A percentile compares a stretch with the other conserved stretches of the same genome.
phyloP scores from a whole-genome alignment of 352 stramenopile genomes.

The Pythium volutum region DNA sequence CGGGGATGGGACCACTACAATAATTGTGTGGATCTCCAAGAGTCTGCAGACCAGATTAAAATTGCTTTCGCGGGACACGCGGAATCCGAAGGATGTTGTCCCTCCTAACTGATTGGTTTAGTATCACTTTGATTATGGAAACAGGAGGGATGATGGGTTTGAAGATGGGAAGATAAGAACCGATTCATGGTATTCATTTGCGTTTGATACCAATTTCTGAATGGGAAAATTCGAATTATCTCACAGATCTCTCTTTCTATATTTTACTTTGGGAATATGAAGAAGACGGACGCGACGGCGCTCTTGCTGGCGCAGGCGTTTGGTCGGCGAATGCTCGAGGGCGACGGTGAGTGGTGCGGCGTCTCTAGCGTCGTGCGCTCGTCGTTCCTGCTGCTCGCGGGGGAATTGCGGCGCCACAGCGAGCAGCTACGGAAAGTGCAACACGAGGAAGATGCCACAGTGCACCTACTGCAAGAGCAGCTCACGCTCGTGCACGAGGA shows the following conservation, averaged over 20 bases:
- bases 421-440: neutral
- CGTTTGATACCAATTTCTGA: too few species aligned
- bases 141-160: neutral
- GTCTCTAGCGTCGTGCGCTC: slow-evolving; percentile 49
- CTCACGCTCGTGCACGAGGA: slow-evolving; percentile 11
- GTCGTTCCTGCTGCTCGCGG: slow-evolving; percentile 49
- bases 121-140: too few species aligned
- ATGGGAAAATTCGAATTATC: too few species aligned
- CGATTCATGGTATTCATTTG: too few species aligned
- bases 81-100: too few species aligned
- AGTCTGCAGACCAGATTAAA: too few species aligned
- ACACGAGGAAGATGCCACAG: neutral
- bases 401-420: slow-evolving; percentile 35
- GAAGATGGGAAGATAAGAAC: neutral
- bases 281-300: neutral
- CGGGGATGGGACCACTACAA: neutral
- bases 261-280: neutral
- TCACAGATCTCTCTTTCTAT: too few species aligned
- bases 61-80: too few species aligned
- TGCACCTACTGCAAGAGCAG: slow-evolving; percentile 6
- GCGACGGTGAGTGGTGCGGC: slow-evolving; percentile 39
- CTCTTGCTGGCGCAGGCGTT: slow-evolving; percentile 39
- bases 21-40: too few species aligned
- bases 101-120: too few species aligned
- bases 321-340: slow-evolving; percentile 31